A percentile compares a stretch with the other conserved stretches of the same genome.
Conservation (phyloP, 2,329 filamentous ascomycete genomes). For the Stachybotrys echinatus region DNA sequence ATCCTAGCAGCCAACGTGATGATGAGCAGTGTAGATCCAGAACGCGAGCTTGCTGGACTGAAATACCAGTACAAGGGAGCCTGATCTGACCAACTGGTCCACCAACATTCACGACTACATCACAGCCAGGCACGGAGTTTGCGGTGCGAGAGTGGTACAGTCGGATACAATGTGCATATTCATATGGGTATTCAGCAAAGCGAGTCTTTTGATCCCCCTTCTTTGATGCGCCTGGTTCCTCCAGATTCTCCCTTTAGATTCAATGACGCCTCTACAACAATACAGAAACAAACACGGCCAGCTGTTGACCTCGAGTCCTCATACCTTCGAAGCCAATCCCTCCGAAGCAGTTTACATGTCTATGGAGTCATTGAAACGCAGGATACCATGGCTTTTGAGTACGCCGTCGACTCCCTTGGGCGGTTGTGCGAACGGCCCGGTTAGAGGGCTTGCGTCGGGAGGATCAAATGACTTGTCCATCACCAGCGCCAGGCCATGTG, state of each 20-base stretch:
- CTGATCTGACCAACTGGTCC: constrained; percentile 26
- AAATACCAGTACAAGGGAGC: constrained; percentile 66
- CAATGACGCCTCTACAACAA: background rate
- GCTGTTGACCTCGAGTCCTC: background rate
- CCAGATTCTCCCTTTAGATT: background rate
- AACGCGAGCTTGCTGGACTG: constrained; percentile 54
- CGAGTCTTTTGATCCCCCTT: background rate
- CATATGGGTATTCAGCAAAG: background rate
- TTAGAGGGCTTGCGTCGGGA: constrained; percentile 30
- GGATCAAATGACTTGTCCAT: constrained; percentile 71
- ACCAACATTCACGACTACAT: too few species aligned
- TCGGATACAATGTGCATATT: background rate
- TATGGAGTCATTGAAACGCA: constrained; percentile 91
- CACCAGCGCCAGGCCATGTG: constrained; percentile 85
- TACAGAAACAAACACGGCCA: background rate
- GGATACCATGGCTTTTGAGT: constrained; percentile 76
- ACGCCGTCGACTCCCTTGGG: constrained; percentile 84
- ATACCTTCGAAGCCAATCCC: constrained; percentile 7
- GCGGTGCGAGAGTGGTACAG: background rate
- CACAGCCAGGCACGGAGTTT: background rate
- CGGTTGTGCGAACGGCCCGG: constrained; percentile 52
- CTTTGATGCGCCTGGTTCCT: background rate
- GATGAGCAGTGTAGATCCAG: constrained; percentile 65
- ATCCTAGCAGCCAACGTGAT: constrained; percentile 58
- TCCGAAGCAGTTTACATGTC: too few species aligned